These are phyloP conservation scores for Dillenia turbinata DNA, from an alignment of 164 flowering plant genomes.

Conservation along the genomic window DNA sequence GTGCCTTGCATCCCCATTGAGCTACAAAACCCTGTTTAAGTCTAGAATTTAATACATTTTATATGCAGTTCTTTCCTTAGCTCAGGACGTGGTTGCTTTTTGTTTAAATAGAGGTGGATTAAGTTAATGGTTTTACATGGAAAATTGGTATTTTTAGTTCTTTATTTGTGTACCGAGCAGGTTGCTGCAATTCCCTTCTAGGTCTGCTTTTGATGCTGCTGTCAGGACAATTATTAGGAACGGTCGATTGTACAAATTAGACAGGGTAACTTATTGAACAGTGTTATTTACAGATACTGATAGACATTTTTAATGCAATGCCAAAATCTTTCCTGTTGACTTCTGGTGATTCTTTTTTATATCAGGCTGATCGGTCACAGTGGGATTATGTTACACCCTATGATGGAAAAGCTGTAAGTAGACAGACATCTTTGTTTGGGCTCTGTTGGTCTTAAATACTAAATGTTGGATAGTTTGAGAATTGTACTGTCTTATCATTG, in stretches of 20 bases:
- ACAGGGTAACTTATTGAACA: constrained; percentile 32
- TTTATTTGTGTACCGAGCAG: constrained; percentile 25
- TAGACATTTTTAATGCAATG: too few species aligned
- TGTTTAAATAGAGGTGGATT: background rate
- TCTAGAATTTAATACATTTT: too few species aligned
- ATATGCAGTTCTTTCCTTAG: background rate
- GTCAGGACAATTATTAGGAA: constrained; percentile 16
- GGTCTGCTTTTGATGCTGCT: constrained; percentile 22
- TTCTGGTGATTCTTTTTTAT: background rate
- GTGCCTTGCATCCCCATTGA: too few species aligned
- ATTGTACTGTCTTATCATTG: background rate
- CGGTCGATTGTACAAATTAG: constrained; percentile 39
- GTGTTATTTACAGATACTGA: background rate
- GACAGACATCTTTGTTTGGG: background rate
- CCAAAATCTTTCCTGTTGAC: too few species aligned
- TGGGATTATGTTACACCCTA: constrained; percentile 54
- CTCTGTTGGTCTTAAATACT: background rate
- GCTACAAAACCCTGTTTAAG: too few species aligned
- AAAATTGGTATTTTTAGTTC: background rate
- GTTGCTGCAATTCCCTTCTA: constrained; percentile 44
- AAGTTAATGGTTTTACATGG: background rate
- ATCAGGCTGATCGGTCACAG: constrained; percentile 36
- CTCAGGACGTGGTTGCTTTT: background rate
- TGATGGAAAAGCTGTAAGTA: constrained; percentile 68
- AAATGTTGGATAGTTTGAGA: too few species aligned